Evolutionary conservation across 2,329 filamentous ascomycete species (phyloP), one percentile per base, ranked within the genome.

Genomic region (Apiospora koreana): DNA sequence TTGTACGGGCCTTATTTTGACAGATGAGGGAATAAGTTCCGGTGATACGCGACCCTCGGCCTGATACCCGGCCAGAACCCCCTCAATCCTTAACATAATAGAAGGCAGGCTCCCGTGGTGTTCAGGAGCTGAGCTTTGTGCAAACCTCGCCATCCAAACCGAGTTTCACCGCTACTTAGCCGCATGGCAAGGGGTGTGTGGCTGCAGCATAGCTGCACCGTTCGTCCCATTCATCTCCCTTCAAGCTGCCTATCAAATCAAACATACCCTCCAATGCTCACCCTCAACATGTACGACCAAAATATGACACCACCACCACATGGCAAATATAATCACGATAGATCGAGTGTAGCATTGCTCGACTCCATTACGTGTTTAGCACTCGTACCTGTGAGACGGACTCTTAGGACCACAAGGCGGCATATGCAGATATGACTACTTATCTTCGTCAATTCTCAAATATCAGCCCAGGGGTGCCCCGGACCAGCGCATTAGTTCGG

Each of bases 11-110:
- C 31, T 62, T 62, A 38, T 38, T 38, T 21, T 62, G 54, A 62
- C 31, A 62, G 54, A 14, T n/a, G 54, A 62, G 54, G 18, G 54
- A n/a, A 62, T 62, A 62, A 38, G 54, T 62, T n/a, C 31, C 54
- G 54, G 54, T 62, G 54, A 62, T 62, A 62, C 54, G 31, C 54
- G 54, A 62, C 54, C 10, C 54, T 62, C 54, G 31, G 54, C n/a
- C 21, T 21, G 54, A 12, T 62, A 62, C 54, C 54, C 54, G 31
- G 54, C 31, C 18, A 10, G 16, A 3, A 38, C 21, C 31, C 18
- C 43, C 31, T 21, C 14, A 43, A 43, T 12, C 41, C 31, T 38
- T 62, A 9, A 62, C 54, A n/a, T 23, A 62, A n/a, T 6, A 38
- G 16, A n/a, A 62, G 10, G 54, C 54, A 62, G 54, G 31, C n/a